Evolutionary conservation across 331 rosid genomes (phyloP).

Genomic region (Quercus phellos): DNA sequence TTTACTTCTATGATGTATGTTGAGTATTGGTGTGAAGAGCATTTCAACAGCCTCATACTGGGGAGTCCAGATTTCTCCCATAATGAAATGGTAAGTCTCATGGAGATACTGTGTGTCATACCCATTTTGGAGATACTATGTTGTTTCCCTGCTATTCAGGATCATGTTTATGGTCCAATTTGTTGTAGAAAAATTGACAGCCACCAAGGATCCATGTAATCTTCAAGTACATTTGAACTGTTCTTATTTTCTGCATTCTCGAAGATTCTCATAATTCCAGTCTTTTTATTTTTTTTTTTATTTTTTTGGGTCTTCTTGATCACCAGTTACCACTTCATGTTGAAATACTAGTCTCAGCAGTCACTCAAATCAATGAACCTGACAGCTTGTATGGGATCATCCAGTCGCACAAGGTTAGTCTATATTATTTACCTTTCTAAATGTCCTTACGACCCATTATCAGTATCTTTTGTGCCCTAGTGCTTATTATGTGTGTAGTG

Average conservation of each 20-base stretch:
- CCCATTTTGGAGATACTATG: neutral
- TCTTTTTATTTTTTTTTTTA: neutral
- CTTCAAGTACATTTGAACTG: neutral
- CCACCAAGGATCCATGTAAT: neutral
- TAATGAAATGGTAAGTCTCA: conserved; percentile 52
- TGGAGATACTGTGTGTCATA: neutral
- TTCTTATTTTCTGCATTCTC: neutral
- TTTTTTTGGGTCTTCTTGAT: conserved; percentile 18
- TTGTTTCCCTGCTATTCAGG: neutral
- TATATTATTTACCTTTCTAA: neutral
- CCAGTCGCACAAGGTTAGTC: conserved; percentile 81
- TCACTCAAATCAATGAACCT: conserved; percentile 85
- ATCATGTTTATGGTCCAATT: neutral
- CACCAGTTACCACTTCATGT: conserved; percentile 75
- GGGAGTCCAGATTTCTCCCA: conserved; percentile 91
- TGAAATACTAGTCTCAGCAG: conserved; percentile 83
- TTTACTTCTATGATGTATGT: conserved; percentile 80
- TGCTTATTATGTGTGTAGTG: neutral
- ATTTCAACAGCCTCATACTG: conserved; percentile 58
- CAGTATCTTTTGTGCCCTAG: neutral
- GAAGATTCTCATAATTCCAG: neutral
- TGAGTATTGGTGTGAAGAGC: conserved; percentile 95
- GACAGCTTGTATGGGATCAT: conserved; percentile 94
- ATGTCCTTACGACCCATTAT: neutral
- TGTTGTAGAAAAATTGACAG: neutral